Conservation (phyloP, 192 early-diverging fungal species). For the Entomortierella parvispora region DNA sequence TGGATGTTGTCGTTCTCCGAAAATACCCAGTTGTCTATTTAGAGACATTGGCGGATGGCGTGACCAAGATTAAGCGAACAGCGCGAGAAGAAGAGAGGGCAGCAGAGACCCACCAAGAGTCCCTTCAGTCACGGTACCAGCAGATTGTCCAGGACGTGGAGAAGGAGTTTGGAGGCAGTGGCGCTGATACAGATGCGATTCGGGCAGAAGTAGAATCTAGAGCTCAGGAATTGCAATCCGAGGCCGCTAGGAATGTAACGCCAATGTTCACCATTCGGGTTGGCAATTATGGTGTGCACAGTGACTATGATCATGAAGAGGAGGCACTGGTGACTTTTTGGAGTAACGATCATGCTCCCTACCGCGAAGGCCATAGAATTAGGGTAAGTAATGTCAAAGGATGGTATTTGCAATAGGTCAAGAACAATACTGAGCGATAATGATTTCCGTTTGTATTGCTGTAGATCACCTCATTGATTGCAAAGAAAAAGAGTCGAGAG, state of each 20-base stretch:
- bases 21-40: constrained; percentile 62
- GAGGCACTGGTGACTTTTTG: constrained; percentile 45
- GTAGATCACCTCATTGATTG: constrained; percentile 32
- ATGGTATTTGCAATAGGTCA: not conserved
- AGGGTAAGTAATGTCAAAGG: constrained; percentile 8
- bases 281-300: constrained; percentile 8
- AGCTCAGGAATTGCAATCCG: constrained; percentile 5
- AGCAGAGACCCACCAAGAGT: constrained; percentile 12
- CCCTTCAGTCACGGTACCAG: constrained; percentile 23
- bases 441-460: too few species aligned
- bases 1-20: constrained; percentile 70
- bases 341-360: constrained; percentile 17
- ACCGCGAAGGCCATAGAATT: constrained; percentile 30
- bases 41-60: constrained; percentile 61
- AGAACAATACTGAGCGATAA: too few species aligned
- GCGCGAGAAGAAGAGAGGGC: constrained; percentile 64
- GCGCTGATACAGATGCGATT: not conserved
- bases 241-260: constrained; percentile 13
- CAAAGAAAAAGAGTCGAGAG: constrained; percentile 35
- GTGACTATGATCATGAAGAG: not conserved
- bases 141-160: constrained; percentile 31
- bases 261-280: constrained; percentile 36
- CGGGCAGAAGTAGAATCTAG: constrained; percentile 18
- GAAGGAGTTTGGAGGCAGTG: constrained; percentile 37
- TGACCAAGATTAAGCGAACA: constrained; percentile 53